A percentile compares a stretch with the other conserved stretches of the same genome.
Conservation (phyloP, 1,139 yeast species). For the Yamadazyma mexicana region DNA sequence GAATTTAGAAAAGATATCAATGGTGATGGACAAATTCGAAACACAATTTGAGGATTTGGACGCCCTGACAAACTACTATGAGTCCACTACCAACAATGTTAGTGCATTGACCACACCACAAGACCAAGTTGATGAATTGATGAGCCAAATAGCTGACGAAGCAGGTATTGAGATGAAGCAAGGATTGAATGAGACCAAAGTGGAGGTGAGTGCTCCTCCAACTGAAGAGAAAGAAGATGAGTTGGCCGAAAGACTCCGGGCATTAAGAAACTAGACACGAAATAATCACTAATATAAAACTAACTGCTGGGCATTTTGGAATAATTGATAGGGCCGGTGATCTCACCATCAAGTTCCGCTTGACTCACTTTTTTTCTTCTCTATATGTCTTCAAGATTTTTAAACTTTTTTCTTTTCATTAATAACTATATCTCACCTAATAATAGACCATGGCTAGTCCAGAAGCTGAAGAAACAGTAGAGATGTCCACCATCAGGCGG, state of each 20-base stretch:
- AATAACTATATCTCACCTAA: no score
- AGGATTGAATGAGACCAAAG: conserved; percentile 60
- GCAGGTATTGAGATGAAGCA: conserved; percentile 95
- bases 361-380: no score
- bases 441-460: no score
- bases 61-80: conserved; percentile 91
- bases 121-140: conserved; percentile 88
- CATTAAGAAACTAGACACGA: conserved; percentile 44
- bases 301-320: no score
- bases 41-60: conserved; percentile 94
- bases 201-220: conserved; percentile 39
- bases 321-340: background rate
- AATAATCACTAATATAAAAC: no score
- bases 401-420: no score
- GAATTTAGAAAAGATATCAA: conserved; percentile 88
- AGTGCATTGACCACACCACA: conserved; percentile 91
- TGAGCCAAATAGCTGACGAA: conserved; percentile 96
- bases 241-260: conserved; percentile 84
- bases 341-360: background rate
- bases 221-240: conserved; percentile 82
- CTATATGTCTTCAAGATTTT: no score
- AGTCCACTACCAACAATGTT: conserved; percentile 83
- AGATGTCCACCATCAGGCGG: no score
- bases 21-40: conserved; percentile 97
- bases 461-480: no score